A percentile compares a stretch with the other conserved stretches of the same genome.
phyloP scores from a whole-genome alignment of 495 filamentous ascomycete species.

The Lophiotrema nucula region DNA sequence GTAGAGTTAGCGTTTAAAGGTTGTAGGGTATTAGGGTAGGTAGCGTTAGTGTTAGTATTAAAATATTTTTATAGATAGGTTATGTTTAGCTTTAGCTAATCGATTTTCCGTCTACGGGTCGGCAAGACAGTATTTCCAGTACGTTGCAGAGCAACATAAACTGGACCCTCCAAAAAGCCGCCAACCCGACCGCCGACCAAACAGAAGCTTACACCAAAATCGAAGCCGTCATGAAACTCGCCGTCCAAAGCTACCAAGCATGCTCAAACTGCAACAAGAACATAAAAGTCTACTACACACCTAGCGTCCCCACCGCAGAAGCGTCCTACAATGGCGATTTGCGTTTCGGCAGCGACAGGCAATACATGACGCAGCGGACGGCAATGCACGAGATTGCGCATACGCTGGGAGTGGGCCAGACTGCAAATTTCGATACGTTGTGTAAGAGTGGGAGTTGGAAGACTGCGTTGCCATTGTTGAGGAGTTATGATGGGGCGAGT shows the following conservation, averaged over 20 bases:
- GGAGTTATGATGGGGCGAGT: constrained; percentile 12
- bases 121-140: too few species aligned
- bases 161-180: constrained; percentile 17
- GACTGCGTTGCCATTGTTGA: constrained; percentile 21
- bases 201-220: constrained; percentile 21
- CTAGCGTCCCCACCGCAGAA: constrained; percentile 22
- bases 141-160: too few species aligned
- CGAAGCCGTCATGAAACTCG: constrained; percentile 18
- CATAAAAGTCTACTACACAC: constrained; percentile 24
- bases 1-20: too few species aligned
- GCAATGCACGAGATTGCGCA: constrained; percentile 27
- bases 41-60: too few species aligned
- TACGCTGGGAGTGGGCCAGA: constrained; percentile 22
- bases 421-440: constrained; percentile 20
- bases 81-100: too few species aligned
- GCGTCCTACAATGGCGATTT: constrained; percentile 26
- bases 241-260: constrained; percentile 3
- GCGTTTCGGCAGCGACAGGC: constrained; percentile 17
- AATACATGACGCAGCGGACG: constrained; percentile 26
- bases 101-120: too few species aligned
- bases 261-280: constrained; percentile 5
- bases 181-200: constrained; percentile 18
- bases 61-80: too few species aligned
- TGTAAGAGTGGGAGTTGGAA: constrained; percentile 17
- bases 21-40: too few species aligned